phyloP scores from a whole-genome alignment of 306 rosid species.

The Dryas drummondii region DNA sequence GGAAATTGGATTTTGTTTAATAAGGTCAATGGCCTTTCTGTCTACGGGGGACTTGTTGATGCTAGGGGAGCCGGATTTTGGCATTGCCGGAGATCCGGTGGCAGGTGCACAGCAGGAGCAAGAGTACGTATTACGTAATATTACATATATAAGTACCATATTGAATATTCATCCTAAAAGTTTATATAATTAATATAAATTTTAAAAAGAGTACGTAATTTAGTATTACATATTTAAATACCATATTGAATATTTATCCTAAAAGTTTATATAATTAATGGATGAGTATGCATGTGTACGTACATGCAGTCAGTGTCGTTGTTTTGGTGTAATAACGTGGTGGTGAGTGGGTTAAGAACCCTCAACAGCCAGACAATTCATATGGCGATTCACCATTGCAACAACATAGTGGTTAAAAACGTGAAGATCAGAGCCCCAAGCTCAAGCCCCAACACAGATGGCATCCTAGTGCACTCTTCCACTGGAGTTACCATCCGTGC shows the following conservation, averaged over 20 bases:
- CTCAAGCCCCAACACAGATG: slow-evolving; percentile 58
- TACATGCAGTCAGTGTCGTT: slow-evolving; percentile 40
- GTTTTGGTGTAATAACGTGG: slow-evolving; percentile 39
- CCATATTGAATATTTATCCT: too few species aligned
- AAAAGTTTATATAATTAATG: too few species aligned
- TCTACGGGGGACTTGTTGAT: slow-evolving; percentile 18
- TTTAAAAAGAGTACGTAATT: too few species aligned
- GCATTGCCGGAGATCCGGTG: slow-evolving; percentile 12
- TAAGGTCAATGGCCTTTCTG: slow-evolving; percentile 13
- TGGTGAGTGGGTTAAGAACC: slow-evolving; percentile 43
- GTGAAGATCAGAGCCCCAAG: slow-evolving; percentile 47
- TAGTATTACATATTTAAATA: too few species aligned
- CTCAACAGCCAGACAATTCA: slow-evolving; percentile 45
- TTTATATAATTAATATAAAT: too few species aligned
- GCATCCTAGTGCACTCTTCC: slow-evolving; percentile 46
- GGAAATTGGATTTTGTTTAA: slow-evolving; percentile 30
- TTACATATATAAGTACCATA: too few species aligned
- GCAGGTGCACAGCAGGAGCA: slow-evolving; percentile 22
- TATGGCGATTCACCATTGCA: slow-evolving; percentile 42
- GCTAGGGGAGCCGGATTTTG: slow-evolving; percentile 22
- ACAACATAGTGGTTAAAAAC: slow-evolving; percentile 24
- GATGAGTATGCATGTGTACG: neutral
- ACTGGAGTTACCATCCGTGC: slow-evolving; percentile 25
- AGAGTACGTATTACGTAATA: slow-evolving; percentile 21
- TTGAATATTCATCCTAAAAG: too few species aligned